phyloP scores from a whole-genome alignment of 768 basidiomycete species.

The Tephrocybe sp. region DNA sequence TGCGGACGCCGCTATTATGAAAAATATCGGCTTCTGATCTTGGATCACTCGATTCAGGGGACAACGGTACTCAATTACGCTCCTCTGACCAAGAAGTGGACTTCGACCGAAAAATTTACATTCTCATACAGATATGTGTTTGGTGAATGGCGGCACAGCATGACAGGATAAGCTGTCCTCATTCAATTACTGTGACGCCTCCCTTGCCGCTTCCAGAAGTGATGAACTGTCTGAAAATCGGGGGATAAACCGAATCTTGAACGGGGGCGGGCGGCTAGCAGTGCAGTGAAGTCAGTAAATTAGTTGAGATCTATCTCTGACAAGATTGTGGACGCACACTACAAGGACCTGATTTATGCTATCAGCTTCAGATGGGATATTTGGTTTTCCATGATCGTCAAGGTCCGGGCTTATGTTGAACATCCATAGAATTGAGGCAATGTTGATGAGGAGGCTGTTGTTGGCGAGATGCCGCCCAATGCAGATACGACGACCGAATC shows the following conservation, averaged over 20 bases:
- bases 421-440: constrained; percentile 34
- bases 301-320: too few species aligned
- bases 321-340: too few species aligned
- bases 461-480: constrained; percentile 34
- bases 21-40: too few species aligned
- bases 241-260: background rate
- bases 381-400: constrained; percentile 4
- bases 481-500: constrained; percentile 40
- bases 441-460: constrained; percentile 31
- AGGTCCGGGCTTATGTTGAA: constrained; percentile 28
- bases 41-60: too few species aligned
- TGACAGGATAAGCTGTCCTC: too few species aligned
- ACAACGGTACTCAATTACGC: too few species aligned
- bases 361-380: constrained; percentile 3
- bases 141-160: too few species aligned
- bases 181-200: background rate
- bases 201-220: background rate
- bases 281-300: background rate
- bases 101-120: too few species aligned
- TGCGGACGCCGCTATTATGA: too few species aligned
- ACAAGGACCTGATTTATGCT: background rate
- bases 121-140: too few species aligned
- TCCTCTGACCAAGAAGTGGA: too few species aligned
- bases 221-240: background rate
- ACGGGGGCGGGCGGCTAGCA: background rate